Evolutionary conservation across 352 stramenopile species (phyloP).

Genomic region (Phytopythium oedochilum): DNA sequence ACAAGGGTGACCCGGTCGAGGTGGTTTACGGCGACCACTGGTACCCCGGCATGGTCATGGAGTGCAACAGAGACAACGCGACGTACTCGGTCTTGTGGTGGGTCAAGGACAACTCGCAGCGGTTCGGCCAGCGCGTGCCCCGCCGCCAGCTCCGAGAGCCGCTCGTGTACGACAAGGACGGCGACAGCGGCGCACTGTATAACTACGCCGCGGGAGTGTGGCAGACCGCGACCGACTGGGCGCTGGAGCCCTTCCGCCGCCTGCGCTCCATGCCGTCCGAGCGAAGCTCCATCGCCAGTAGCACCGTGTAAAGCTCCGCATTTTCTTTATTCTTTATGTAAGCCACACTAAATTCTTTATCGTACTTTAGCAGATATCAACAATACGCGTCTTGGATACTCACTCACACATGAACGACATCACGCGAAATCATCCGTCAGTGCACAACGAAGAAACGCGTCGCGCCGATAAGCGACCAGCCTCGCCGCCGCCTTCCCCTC

Average conservation of each 20-base stretch:
- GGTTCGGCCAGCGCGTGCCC: constrained; percentile 53
- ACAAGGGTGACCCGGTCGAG: constrained; percentile 63
- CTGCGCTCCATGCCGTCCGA: constrained; percentile 26
- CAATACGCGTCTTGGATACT: neutral
- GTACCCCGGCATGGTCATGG: constrained; percentile 63
- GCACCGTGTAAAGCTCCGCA: too few relatives aligned
- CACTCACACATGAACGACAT: too few relatives aligned
- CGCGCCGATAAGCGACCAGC: neutral
- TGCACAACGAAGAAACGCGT: neutral
- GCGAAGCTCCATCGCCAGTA: constrained; percentile 1
- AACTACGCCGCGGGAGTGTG: constrained; percentile 53
- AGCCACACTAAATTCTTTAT: neutral
- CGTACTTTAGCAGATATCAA: neutral
- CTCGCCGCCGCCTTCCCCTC: neutral
- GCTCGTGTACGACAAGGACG: constrained; percentile 9
- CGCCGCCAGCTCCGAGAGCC: constrained; percentile 46
- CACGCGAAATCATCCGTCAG: neutral
- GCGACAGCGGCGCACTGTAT: constrained; percentile 29
- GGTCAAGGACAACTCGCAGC: constrained; percentile 76
- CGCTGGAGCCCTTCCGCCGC: constrained; percentile 32
- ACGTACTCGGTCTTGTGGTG: constrained; percentile 81
- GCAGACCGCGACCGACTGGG: constrained; percentile 37
- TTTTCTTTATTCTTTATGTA: neutral
- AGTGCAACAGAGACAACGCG: constrained; percentile 39
- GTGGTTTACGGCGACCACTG: constrained; percentile 45